phyloP scores from a whole-genome alignment of 371 early-diverging fungal species.

The Mortierella sp. region DNA sequence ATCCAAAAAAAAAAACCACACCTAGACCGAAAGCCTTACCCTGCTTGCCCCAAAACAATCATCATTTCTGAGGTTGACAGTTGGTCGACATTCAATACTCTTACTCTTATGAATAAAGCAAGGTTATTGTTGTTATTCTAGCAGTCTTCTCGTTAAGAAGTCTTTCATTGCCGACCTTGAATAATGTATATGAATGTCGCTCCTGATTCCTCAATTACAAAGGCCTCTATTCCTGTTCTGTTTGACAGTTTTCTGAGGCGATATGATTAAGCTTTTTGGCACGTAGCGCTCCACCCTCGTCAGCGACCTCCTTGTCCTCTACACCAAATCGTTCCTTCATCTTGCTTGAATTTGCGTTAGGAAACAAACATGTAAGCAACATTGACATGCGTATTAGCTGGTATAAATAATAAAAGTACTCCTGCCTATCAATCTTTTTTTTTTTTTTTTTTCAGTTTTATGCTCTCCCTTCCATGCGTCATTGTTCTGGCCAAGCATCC shows the following conservation, averaged over 20 bases:
- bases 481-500: background rate
- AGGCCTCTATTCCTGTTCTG: background rate
- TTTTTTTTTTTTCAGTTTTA: too few relatives aligned
- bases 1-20: background rate
- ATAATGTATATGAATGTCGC: background rate
- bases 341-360: background rate
- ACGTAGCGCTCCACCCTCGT: background rate
- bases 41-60: background rate
- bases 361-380: slow-evolving; percentile 1
- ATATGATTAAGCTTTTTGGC: background rate
- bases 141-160: background rate
- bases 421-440: slow-evolving; percentile 5
- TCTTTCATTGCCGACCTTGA: background rate
- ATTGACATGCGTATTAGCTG: background rate
- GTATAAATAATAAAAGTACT: background rate
- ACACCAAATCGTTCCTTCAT: background rate
- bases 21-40: too few relatives aligned
- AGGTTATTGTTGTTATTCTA: too few relatives aligned
- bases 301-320: background rate
- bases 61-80: background rate
- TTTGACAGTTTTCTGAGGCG: background rate
- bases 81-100: background rate
- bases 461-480: slow-evolving; percentile 1
- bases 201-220: background rate
- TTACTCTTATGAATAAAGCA: background rate